These are phyloP conservation scores for Petrea volubilis DNA, from an alignment of 257 asterid species.

Conservation along the genomic window DNA sequence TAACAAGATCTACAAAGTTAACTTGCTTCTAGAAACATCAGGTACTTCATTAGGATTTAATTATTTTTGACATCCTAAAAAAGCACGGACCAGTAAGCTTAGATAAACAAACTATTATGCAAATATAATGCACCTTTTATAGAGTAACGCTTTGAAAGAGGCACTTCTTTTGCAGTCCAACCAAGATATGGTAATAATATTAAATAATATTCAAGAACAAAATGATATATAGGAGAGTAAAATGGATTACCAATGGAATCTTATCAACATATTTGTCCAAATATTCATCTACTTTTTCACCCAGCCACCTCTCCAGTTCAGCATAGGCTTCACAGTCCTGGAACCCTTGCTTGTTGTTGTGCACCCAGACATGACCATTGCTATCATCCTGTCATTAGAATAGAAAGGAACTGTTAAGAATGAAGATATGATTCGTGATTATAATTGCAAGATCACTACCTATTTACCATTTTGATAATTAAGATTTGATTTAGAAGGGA, in stretches of 20 bases:
- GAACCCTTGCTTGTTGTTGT: conserved; percentile 83
- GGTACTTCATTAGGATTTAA: not conserved
- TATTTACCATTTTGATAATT: no score
- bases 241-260: conserved; percentile 58
- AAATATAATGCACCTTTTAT: not conserved
- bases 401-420: no score
- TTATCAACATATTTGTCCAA: conserved; percentile 62
- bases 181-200: not conserved
- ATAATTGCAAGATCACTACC: no score
- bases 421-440: no score
- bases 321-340: conserved; percentile 87
- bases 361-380: conserved; percentile 73
- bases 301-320: conserved; percentile 77
- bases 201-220: not conserved
- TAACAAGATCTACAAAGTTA: not conserved
- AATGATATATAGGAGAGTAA: not conserved
- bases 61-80: not conserved
- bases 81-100: not conserved
- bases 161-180: not conserved
- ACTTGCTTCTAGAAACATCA: not conserved
- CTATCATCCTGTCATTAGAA: conserved; percentile 50
- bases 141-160: not conserved
- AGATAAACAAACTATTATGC: not conserved
- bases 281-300: conserved; percentile 56
- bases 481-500: no score